phyloP scores from a whole-genome alignment of 208 protist genomes.

The Trypanosoma avium region DNA sequence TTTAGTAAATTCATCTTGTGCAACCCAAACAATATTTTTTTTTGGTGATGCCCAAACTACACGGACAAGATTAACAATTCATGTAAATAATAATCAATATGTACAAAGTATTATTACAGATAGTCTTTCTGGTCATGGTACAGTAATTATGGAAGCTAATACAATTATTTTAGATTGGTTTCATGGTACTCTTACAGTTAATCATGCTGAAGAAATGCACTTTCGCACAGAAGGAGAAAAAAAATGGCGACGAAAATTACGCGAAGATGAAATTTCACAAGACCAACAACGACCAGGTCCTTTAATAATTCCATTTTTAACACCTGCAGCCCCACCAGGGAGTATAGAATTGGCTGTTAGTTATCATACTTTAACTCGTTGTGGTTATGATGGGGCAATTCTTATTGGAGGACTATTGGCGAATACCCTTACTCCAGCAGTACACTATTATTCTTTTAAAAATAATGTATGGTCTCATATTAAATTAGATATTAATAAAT shows the following conservation, averaged over 20 bases:
- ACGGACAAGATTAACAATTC: conserved; percentile 32
- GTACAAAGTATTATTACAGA: conserved; percentile 4
- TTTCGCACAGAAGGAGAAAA: conserved; percentile 29
- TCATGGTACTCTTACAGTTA: conserved; percentile 46
- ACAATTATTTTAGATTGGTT: conserved; percentile 55
- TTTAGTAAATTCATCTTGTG: not conserved
- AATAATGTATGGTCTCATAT: conserved; percentile 36
- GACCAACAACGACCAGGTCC: conserved; percentile 19
- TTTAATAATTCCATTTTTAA: conserved; percentile 46
- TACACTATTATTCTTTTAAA: conserved; percentile 32
- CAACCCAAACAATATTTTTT: conserved; percentile 43
- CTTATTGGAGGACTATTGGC: conserved; percentile 43
- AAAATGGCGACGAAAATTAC: conserved; percentile 38
- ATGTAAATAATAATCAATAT: not conserved
- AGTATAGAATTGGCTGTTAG: conserved; percentile 32
- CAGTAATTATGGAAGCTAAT: not conserved
- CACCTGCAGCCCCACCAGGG: conserved; percentile 33
- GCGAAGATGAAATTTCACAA: conserved; percentile 32
- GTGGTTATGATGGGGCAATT: conserved; percentile 38
- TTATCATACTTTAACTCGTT: conserved; percentile 60
- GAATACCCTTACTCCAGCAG: not conserved
- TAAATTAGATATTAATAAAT: conserved; percentile 13
- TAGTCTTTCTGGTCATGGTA: not conserved
- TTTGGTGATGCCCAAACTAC: conserved; percentile 75
- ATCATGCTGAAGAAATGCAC: conserved; percentile 25